Evolutionary conservation across 352 stramenopile species (phyloP).

Genomic region (Blastocystis hominis): DNA sequence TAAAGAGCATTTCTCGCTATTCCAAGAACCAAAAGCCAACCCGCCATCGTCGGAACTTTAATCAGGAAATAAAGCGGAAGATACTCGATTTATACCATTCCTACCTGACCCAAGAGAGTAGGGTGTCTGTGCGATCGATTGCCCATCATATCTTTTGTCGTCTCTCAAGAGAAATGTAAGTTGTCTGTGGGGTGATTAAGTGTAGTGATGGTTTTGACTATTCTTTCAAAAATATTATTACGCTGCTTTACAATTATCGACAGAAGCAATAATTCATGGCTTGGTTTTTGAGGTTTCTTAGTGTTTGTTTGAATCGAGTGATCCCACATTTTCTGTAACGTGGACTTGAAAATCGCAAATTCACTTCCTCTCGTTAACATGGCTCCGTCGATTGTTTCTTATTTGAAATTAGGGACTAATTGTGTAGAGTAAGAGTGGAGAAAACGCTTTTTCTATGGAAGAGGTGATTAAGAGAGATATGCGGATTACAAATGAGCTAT

Average conservation of each 20-base stretch:
- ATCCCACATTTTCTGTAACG: neutral
- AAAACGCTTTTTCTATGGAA: neutral
- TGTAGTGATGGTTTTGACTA: neutral
- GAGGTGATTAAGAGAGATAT: neutral
- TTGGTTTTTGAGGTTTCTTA: neutral
- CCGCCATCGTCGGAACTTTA: neutral
- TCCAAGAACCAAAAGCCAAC: too few species aligned
- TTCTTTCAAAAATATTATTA: conserved; percentile 5
- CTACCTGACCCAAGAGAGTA: neutral
- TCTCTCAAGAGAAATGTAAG: conserved; percentile 7
- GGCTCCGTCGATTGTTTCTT: neutral
- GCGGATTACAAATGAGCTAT: conserved; percentile 5
- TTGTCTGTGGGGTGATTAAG: neutral
- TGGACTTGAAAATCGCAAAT: neutral
- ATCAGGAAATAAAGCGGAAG: neutral
- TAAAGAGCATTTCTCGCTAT: too few species aligned
- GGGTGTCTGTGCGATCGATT: neutral
- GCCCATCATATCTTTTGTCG: neutral
- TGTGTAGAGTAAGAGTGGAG: neutral
- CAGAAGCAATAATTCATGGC: neutral
- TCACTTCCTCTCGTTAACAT: neutral
- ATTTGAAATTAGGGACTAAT: neutral
- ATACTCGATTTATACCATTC: neutral
- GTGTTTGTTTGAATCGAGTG: neutral
- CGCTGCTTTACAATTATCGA: conserved; percentile 23